phyloP scores from a whole-genome alignment of 345 rosid species.

The Lepidium sativum region DNA sequence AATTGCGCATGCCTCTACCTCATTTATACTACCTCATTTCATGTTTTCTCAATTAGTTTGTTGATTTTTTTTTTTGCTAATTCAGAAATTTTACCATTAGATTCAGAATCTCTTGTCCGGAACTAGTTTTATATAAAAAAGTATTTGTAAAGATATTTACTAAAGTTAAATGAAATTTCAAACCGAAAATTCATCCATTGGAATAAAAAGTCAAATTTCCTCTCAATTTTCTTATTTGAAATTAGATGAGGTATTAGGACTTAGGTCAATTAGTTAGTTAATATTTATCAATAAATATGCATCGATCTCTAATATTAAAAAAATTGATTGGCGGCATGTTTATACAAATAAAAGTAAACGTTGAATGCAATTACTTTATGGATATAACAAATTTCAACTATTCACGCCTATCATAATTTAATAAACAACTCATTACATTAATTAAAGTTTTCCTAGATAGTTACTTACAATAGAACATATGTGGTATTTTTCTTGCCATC shows the following conservation, averaged over 20 bases:
- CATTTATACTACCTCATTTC: not conserved
- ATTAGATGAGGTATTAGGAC: too few species aligned
- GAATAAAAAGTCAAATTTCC: too few species aligned
- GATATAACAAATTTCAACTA: not conserved
- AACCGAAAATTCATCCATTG: too few species aligned
- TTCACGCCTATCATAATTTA: not conserved
- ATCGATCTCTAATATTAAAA: not conserved
- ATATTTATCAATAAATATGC: not conserved
- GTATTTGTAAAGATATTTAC: too few species aligned
- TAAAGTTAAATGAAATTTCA: too few species aligned
- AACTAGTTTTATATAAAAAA: too few species aligned
- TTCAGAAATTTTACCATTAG: too few species aligned
- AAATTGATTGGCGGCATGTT: not conserved
- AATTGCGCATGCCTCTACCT: too few species aligned
- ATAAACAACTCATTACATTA: not conserved
- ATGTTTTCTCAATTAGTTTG: not conserved
- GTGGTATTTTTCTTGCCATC: constrained; percentile 20
- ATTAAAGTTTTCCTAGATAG: not conserved
- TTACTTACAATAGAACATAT: not conserved
- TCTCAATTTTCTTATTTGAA: too few species aligned
- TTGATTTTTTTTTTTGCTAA: not conserved
- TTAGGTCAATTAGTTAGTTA: too few species aligned
- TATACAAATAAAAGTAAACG: constrained; percentile 5
- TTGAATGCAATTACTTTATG: not conserved
- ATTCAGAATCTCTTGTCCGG: too few species aligned